These are phyloP conservation scores for Rubus parviflorus DNA, from an alignment of 306 rosid genomes.

Conservation along the genomic window DNA sequence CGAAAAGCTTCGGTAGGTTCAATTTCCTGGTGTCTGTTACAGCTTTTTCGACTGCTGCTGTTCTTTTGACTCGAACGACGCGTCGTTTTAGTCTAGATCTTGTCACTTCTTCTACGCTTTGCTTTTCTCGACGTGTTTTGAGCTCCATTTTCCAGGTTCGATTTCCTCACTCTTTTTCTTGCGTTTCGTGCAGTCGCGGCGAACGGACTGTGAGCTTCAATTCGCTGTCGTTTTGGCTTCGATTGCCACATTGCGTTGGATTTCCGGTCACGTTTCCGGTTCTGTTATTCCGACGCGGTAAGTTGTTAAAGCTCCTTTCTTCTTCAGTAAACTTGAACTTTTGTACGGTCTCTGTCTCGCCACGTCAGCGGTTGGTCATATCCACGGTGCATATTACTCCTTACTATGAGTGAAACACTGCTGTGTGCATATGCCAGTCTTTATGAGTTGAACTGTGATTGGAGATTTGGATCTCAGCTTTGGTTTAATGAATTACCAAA, in stretches of 20 bases:
- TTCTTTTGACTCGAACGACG: background rate
- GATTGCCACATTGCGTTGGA: background rate
- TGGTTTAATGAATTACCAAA: background rate
- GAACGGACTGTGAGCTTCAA: background rate
- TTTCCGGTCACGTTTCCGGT: conserved; percentile 8
- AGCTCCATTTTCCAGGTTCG: background rate
- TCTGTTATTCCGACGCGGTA: background rate
- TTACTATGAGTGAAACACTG: background rate
- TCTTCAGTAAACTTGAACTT: background rate
- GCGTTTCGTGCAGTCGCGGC: background rate
- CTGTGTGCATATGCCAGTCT: background rate
- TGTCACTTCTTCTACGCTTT: background rate
- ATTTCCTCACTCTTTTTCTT: background rate
- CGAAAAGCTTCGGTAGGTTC: background rate
- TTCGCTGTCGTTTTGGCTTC: conserved; percentile 3
- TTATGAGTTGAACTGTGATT: background rate
- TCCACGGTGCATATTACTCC: background rate
- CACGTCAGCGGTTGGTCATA: background rate
- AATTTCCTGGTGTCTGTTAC: background rate
- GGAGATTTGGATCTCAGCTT: background rate
- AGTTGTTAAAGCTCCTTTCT: background rate
- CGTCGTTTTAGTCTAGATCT: background rate
- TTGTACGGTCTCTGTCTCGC: conserved; percentile 16
- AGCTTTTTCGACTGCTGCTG: background rate
- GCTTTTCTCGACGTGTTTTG: background rate